Evolutionary conservation across 163 green algal genomes (phyloP).

Genomic region (Chlamydomonas reinhardtii): DNA sequence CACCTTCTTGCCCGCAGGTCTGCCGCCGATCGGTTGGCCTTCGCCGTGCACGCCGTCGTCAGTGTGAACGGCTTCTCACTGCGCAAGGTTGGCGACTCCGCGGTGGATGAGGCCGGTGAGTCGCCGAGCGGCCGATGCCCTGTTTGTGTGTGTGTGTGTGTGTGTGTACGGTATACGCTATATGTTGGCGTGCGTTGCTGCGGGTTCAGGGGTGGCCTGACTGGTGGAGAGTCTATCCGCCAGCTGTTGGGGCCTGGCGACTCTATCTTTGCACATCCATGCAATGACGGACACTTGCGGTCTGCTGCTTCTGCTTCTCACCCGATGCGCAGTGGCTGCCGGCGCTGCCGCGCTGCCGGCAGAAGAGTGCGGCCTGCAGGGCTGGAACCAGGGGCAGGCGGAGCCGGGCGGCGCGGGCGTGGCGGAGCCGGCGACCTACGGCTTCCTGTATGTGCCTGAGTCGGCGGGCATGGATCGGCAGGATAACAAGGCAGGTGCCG

Average conservation of each 20-base stretch:
- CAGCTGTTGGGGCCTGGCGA: too few relatives aligned
- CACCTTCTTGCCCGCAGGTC: slow-evolving; percentile 10
- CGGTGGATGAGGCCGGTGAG: slow-evolving; percentile 34
- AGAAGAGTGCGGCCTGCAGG: slow-evolving; percentile 20
- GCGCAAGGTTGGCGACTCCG: slow-evolving; percentile 35
- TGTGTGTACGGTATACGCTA: too few relatives aligned
- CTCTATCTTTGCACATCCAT: too few relatives aligned
- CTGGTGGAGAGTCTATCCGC: too few relatives aligned
- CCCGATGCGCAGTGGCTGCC: background rate
- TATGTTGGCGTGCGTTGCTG: too few relatives aligned
- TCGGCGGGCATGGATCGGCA: background rate
- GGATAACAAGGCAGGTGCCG: background rate
- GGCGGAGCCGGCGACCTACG: slow-evolving; percentile 4
- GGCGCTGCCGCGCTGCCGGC: background rate
- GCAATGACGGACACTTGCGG: too few relatives aligned
- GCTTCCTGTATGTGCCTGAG: slow-evolving; percentile 44
- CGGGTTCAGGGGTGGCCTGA: too few relatives aligned
- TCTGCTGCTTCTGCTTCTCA: background rate
- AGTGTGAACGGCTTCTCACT: slow-evolving; percentile 48
- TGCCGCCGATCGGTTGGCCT: slow-evolving; percentile 41
- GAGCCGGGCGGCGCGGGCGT: background rate
- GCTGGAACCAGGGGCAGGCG: slow-evolving; percentile 22
- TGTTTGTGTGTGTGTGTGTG: background rate
- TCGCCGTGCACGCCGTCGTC: slow-evolving; percentile 51
- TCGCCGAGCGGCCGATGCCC: background rate